Conservation (phyloP, 169 alveolate genomes). For the Eimeria acervulina region DNA sequence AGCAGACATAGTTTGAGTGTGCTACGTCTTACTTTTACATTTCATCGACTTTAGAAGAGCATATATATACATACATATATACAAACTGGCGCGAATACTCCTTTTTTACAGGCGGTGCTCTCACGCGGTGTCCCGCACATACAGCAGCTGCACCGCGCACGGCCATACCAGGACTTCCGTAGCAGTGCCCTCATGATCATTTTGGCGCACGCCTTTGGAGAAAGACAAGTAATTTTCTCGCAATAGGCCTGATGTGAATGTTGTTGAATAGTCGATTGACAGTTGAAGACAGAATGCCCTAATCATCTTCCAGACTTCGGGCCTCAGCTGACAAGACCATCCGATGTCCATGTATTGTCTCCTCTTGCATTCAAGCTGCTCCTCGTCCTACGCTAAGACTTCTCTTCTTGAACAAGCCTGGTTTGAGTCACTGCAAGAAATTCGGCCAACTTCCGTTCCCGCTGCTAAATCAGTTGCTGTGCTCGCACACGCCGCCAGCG, state of each 20-base stretch:
- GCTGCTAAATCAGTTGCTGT: not conserved
- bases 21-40: not conserved
- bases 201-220: not conserved
- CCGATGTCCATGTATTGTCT: not conserved
- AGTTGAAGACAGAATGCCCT: not conserved
- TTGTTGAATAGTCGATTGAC: not conserved
- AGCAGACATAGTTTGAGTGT: not conserved
- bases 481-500: not conserved
- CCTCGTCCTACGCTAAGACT: not conserved
- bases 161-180: slow-evolving; percentile 67
- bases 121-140: not conserved
- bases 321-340: slow-evolving; percentile 58
- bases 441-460: not conserved
- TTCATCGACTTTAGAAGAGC: not conserved
- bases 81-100: not conserved
- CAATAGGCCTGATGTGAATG: not conserved
- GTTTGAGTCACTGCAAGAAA: not conserved
- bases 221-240: not conserved
- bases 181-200: not conserved
- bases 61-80: not conserved
- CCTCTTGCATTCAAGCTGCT: not conserved
- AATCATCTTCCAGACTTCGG: not conserved
- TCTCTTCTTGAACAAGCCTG: not conserved
- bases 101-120: not conserved
- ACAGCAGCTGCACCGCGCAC: slow-evolving; percentile 16